Conservation (phyloP, 2,329 filamentous ascomycete genomes). For the Colletotrichum musae region DNA sequence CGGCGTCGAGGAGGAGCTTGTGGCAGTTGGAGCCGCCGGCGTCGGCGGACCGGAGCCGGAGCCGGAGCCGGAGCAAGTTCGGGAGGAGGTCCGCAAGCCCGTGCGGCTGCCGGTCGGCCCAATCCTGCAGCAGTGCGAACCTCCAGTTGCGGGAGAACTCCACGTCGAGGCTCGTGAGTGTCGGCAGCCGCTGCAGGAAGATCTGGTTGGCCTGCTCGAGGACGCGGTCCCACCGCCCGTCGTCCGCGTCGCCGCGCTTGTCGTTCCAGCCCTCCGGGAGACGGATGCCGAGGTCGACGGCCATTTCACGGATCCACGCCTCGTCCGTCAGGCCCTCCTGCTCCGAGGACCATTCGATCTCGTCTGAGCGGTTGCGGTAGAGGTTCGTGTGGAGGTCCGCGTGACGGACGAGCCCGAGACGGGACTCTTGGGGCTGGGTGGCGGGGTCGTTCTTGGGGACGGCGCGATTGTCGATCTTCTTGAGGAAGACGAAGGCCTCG, state of each 20-base stretch:
- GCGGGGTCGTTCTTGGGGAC: not conserved
- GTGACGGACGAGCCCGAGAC: conserved; percentile 4
- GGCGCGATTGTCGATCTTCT: not conserved
- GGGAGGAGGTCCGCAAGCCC: not conserved
- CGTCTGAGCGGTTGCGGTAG: not conserved
- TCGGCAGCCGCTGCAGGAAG: not conserved
- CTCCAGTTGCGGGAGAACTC: conserved; percentile 2
- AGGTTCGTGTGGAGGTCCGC: conserved; percentile 12
- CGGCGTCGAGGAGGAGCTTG: not conserved
- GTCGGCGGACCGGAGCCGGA: not conserved
- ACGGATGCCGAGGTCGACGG: not conserved
- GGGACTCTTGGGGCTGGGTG: not conserved
- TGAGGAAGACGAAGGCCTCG: not conserved
- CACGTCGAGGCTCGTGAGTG: conserved; percentile 1
- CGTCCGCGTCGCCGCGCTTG: not conserved
- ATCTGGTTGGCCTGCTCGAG: not conserved
- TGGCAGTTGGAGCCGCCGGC: not conserved
- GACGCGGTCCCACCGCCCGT: not conserved
- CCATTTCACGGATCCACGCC: not conserved
- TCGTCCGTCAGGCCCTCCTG: not conserved
- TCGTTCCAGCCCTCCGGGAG: not conserved
- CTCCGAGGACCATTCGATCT: not conserved
- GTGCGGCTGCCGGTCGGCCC: not conserved
- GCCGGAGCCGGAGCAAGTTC: not conserved
- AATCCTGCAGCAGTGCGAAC: not conserved